These are phyloP conservation scores for Aspergillus sp. DNA, from an alignment of 2,329 filamentous ascomycete species.

Conservation along the genomic window DNA sequence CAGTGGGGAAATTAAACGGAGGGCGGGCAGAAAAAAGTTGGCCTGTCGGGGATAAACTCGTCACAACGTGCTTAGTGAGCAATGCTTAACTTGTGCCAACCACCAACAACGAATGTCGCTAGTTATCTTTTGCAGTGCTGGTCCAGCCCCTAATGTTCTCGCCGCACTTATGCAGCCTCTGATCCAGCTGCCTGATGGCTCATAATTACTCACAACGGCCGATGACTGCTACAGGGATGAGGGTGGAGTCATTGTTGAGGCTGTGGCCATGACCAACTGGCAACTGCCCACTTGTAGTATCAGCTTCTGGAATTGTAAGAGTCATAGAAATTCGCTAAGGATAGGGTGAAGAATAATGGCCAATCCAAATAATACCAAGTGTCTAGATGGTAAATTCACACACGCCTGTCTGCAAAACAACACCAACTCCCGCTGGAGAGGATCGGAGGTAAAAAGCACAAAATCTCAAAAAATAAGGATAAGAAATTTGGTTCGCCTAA, in stretches of 20 bases:
- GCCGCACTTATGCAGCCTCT: no score
- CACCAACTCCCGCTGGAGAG: conserved; percentile 37
- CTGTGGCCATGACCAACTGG: not conserved
- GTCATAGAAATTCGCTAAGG: conserved; percentile 12
- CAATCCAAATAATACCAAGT: conserved; percentile 14
- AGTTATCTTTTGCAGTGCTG: no score
- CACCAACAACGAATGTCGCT: no score
- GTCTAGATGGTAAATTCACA: conserved; percentile 17
- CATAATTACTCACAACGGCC: conserved; percentile 8
- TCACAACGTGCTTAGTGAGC: conserved; percentile 21
- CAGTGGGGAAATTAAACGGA: conserved; percentile 13
- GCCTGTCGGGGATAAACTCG: not conserved
- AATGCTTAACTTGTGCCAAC: not conserved
- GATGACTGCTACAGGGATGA: not conserved
- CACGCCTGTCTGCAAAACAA: conserved; percentile 21
- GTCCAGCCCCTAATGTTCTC: no score
- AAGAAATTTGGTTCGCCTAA: conserved; percentile 8
- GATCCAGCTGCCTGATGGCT: conserved; percentile 3
- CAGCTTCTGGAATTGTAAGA: not conserved
- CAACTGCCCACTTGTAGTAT: not conserved
- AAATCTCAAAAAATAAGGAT: conserved; percentile 14
- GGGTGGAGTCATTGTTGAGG: conserved; percentile 5
- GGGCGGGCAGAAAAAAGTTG: conserved; percentile 23
- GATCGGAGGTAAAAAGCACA: conserved; percentile 19
- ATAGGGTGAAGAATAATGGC: conserved; percentile 5